Base-by-base conservation (phyloP, 148 eudicot genomes). In the Rhododendron griersonianum region DNA sequence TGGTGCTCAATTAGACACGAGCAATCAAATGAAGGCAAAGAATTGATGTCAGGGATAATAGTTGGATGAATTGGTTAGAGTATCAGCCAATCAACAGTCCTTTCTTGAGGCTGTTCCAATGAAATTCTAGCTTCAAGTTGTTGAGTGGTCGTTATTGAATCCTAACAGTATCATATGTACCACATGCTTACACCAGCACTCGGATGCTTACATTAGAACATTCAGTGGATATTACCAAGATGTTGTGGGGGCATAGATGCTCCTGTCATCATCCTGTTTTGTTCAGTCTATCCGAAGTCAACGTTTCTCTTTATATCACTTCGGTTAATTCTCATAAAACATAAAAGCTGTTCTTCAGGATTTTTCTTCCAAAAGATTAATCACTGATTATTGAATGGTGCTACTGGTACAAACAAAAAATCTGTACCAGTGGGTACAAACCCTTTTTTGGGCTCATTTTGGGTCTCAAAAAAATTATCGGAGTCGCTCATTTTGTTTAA, bases 181-280 rank as follows among this genome's bases (percentile, higher is more conserved):
- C 77, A 47, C 59, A 83, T 28, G 33, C 50, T 83, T 47, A 83
- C 59, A 14, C 41, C 59, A 5, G 9, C 71, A 67, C 85, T 83
- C 0, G 6, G 37, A 67, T 83, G 28, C 35, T 59, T 41, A 83
- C 13, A 15, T 45, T 83, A 67, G 78, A 69, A 67, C 23, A 83
- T 47, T 67, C 57, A 67, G 61, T 83, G 78, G 59, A 45, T 13
- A 16, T 67, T 37, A 8, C 57, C 77, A 83, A 65, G 57, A 67
- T 83, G 39, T 83, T 44, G 85, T 65, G 77, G 77, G 84, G 41
- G 41, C 53, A 67, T 45, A 50, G 59, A 83, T 83, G 45, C 77
- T 65, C 41, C 55, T 45, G 39, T 67, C 55, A 9, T 45, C 18
- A 3, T 83, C 37, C 53, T 82, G 35, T 39, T 82, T 45, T 15